Evolutionary conservation across 2,329 filamentous ascomycete species (phyloP), one percentile per base, ranked within the genome.

Genomic region (Apiospora pterosperma): DNA sequence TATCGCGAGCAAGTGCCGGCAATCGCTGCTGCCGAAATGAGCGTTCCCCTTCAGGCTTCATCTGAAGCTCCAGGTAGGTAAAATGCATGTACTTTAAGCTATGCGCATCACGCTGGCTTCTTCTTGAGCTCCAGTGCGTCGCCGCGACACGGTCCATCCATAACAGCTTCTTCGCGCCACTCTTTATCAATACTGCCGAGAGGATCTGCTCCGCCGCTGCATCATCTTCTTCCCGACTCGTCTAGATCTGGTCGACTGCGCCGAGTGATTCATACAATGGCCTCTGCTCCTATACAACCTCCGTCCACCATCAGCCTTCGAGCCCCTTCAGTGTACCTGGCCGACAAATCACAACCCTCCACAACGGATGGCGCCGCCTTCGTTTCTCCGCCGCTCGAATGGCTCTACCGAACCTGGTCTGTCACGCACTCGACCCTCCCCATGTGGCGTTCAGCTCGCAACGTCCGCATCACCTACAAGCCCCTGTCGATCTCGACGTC

Each of bases 401-500:
- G 85, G 83, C 84, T 93, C 58, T 77, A 82, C 62, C 82, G 88
- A 66, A 91, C 87, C 65, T 93, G 91, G 91, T 80, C 85, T 70
- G 90, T 93, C 64, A 92, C 90, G 12, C 90, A 93, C 79, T 91
- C 88, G 5, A 92, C 90, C 5, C 86, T 93, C 12, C 80, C 85
- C 67, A 93, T 96, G 90, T 96, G 92, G 92, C 88, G 88, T 70
- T 85, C 86, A 59, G 89, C 91, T 62, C 89, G 88, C 75, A 96
- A 96, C 77, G 92, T 96, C 16, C 85, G 85, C 71, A 95, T 96
- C 75, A 90, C 88, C 38, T 96, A 96, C 82, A 85, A 78, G 11
- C 68, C 69, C 14, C 72, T 78, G 12, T 65, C 75, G 31, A 67
- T 75, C 68, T 19, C 67, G 66, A 78, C 81, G 44, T 79, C 81